Conservation (phyloP, 1,139 yeast species). For the Candida freyschussii region DNA sequence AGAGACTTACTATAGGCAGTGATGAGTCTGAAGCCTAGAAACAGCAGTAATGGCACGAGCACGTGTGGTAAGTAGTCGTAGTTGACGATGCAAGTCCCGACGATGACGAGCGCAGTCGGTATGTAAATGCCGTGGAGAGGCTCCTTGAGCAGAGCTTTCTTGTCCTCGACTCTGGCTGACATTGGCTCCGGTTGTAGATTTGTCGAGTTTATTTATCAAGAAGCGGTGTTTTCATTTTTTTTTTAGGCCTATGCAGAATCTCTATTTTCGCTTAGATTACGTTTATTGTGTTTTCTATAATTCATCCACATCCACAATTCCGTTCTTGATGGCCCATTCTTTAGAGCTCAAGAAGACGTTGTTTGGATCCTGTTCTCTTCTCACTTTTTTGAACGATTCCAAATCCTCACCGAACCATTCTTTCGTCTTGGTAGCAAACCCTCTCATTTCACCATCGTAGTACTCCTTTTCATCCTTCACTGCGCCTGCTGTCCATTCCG, state of each 20-base stretch:
- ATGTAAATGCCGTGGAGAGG: conserved; percentile 73
- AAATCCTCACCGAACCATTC: conserved; percentile 82
- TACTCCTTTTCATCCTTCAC: conserved; percentile 31
- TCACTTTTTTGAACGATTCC: conserved; percentile 50
- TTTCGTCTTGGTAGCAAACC: conserved; percentile 61
- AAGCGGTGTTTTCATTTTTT: too few species aligned
- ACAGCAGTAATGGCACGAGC: conserved; percentile 40
- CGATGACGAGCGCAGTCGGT: conserved; percentile 56
- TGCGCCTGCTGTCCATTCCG: conserved; percentile 33
- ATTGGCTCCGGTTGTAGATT: too few species aligned
- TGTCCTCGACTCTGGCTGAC: conserved; percentile 10
- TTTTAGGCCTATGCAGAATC: too few species aligned
- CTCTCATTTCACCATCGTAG: conserved; percentile 72
- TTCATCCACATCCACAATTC: conserved; percentile 39
- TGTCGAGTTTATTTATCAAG: too few species aligned
- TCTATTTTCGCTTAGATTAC: too few species aligned
- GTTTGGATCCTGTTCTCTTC: conserved; percentile 70
- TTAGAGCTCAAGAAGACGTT: conserved; percentile 76
- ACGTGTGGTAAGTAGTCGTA: conserved; percentile 45
- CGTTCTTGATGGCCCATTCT: conserved; percentile 79
- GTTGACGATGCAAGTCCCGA: conserved; percentile 57
- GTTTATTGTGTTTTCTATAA: too few species aligned
- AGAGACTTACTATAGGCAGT: too few species aligned
- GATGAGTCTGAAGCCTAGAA: conserved; percentile 43
- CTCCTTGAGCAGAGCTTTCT: conserved; percentile 36